Evolutionary conservation across 768 basidiomycete genomes (phyloP).

Genomic region (Suillus subaureus): DNA sequence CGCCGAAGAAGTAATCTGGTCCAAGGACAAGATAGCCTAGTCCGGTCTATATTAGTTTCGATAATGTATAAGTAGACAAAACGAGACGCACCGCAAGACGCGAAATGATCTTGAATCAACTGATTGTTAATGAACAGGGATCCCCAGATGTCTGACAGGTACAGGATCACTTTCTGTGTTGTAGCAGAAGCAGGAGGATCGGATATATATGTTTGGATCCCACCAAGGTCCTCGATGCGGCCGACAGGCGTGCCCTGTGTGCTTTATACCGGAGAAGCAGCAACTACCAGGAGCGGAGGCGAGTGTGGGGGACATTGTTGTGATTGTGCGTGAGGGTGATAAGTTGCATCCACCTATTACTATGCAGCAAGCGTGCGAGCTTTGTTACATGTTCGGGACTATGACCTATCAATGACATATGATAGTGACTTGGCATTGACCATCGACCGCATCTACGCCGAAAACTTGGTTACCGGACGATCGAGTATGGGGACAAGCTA

Average conservation of each 20-base stretch:
- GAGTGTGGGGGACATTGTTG: conserved; percentile 21
- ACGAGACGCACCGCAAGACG: conserved; percentile 48
- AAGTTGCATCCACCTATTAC: not conserved
- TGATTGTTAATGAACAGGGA: conserved; percentile 56
- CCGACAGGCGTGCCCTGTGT: conserved; percentile 49
- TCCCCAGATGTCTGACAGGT: conserved; percentile 57
- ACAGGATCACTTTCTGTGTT: conserved; percentile 51
- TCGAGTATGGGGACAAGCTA: not conserved
- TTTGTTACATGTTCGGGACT: not conserved
- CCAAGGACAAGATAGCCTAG: conserved; percentile 60
- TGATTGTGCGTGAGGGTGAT: not conserved
- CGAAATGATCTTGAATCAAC: conserved; percentile 63
- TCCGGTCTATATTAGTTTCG: not conserved
- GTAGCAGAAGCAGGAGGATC: conserved; percentile 37
- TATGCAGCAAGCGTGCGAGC: not conserved
- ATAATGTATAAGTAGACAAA: not conserved
- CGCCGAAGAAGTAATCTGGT: conserved; percentile 62
- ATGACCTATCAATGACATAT: not conserved
- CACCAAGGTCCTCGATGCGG: conserved; percentile 42
- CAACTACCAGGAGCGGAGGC: conserved; percentile 46
- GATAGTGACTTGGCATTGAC: too few species aligned
- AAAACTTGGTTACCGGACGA: not conserved
- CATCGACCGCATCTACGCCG: too few species aligned
- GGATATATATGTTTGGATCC: conserved; percentile 52
- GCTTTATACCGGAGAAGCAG: conserved; percentile 50